Percentiles rank a stretch among this genome's conserved stretches.
These are phyloP conservation scores for Pseudocercospora vitis DNA, from an alignment of 2,329 filamentous ascomycete genomes.

Conservation along the genomic window DNA sequence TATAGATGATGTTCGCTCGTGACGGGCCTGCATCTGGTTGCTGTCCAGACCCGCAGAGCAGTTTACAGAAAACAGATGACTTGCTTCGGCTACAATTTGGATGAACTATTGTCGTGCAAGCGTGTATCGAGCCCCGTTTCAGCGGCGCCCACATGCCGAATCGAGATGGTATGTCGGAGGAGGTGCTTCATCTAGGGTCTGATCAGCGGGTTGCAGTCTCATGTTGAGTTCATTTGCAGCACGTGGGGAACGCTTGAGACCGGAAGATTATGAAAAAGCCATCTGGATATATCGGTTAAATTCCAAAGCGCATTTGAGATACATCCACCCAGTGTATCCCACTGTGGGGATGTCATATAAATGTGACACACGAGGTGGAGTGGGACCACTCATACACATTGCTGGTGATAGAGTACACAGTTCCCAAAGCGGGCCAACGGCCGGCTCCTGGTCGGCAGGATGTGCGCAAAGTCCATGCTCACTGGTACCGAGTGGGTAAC, in stretches of 20 bases:
- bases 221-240: conserved; percentile 2
- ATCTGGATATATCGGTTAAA: too few relatives aligned
- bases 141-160: conserved; percentile 5
- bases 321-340: too few relatives aligned
- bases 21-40: not conserved
- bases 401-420: too few relatives aligned
- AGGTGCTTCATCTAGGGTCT: not conserved
- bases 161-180: conserved; percentile 4
- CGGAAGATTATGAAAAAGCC: not conserved
- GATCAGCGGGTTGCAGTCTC: not conserved
- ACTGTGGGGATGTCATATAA: too few relatives aligned
- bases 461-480: too few relatives aligned
- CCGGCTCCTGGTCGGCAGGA: too few relatives aligned
- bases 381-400: too few relatives aligned
- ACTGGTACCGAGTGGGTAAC: too few relatives aligned
- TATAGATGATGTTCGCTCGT: not conserved
- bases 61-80: not conserved
- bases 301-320: too few relatives aligned
- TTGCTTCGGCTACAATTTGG: not conserved
- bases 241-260: not conserved
- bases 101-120: not conserved
- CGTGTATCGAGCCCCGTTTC: not conserved
- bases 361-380: too few relatives aligned
- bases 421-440: too few relatives aligned
- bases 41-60: not conserved